Conservation (phyloP, 1,139 yeast genomes). For the Suhomyces terraborum region DNA sequence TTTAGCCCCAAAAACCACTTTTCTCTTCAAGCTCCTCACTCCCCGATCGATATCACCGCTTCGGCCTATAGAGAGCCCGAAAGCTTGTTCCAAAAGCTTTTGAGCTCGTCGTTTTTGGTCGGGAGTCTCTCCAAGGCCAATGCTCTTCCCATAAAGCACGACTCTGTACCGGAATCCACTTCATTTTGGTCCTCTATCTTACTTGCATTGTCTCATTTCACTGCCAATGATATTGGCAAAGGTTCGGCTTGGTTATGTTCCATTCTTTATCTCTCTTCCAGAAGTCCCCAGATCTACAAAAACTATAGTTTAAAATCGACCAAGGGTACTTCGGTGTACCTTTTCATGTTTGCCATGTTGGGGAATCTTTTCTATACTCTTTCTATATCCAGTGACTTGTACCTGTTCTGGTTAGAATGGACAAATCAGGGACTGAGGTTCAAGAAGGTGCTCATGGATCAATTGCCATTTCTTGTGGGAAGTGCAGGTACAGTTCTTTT, state of each 20-base stretch:
- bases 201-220: background rate
- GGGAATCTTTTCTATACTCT: slow-evolving; percentile 41
- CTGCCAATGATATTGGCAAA: slow-evolving; percentile 29
- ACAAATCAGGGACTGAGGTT: slow-evolving; percentile 12
- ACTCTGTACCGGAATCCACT: background rate
- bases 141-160: background rate
- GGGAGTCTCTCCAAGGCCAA: slow-evolving; percentile 10
- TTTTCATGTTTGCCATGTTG: slow-evolving; percentile 40
- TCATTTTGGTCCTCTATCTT: background rate
- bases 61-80: background rate
- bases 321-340: slow-evolving; percentile 38
- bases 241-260: slow-evolving; percentile 92
- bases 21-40: slow-evolving; percentile 7
- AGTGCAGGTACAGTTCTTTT: slow-evolving; percentile 40
- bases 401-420: slow-evolving; percentile 16
- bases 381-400: slow-evolving; percentile 35
- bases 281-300: slow-evolving; percentile 76
- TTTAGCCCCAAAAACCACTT: slow-evolving; percentile 14
- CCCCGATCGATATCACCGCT: slow-evolving; percentile 16
- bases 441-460: slow-evolving; percentile 25
- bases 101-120: slow-evolving; percentile 10
- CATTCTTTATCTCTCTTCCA: slow-evolving; percentile 74
- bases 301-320: slow-evolving; percentile 36
- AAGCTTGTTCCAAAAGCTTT: slow-evolving; percentile 11
- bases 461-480: slow-evolving; percentile 41